A percentile compares a stretch with the other conserved stretches of the same genome.
These are phyloP conservation scores for Backusella luteola DNA, from an alignment of 192 early-diverging fungal genomes.

Conservation along the genomic window DNA sequence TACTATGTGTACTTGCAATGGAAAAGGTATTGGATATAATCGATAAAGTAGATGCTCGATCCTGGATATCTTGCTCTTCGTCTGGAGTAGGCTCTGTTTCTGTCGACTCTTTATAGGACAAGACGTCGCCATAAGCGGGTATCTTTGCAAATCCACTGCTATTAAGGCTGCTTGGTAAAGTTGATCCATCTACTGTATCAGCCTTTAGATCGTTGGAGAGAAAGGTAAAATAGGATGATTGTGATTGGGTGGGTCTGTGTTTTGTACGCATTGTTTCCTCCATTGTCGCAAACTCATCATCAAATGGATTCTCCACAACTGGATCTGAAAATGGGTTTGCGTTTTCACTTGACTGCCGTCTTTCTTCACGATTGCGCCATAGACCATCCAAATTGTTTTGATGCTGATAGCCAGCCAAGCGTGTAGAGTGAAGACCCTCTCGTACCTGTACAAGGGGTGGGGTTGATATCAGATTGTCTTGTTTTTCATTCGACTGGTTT, in stretches of 20 bases:
- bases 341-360: background rate
- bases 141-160: conserved; percentile 23
- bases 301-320: conserved; percentile 30
- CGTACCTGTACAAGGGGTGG: conserved; percentile 28
- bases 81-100: background rate
- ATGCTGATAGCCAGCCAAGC: conserved; percentile 13
- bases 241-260: conserved; percentile 17
- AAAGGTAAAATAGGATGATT: conserved; percentile 24
- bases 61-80: conserved; percentile 6
- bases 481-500: conserved; percentile 4
- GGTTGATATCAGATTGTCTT: background rate
- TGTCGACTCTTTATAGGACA: background rate
- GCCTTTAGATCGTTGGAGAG: conserved; percentile 4
- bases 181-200: background rate
- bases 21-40: conserved; percentile 16
- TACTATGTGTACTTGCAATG: background rate
- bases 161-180: conserved; percentile 18
- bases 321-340: conserved; percentile 26
- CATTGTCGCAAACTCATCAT: conserved; percentile 14
- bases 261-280: background rate
- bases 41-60: conserved; percentile 7
- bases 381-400: background rate
- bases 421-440: conserved; percentile 19
- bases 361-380: conserved; percentile 1
- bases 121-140: background rate